Conservation (phyloP, 164 flowering plant genomes). For the Dillenia suffruticosa region DNA sequence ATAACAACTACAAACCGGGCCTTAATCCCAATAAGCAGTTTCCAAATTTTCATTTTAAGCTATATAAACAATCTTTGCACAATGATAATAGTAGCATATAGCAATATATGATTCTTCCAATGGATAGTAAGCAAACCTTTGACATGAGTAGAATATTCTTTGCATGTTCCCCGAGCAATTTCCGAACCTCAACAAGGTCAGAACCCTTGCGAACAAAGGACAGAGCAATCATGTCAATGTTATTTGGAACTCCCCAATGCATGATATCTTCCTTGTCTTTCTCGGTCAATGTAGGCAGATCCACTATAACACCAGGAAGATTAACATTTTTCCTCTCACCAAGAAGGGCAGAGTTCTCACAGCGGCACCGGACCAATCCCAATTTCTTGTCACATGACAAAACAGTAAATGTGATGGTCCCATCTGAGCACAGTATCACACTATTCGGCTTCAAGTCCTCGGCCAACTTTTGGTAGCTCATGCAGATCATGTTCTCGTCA, state of each 20-base stretch:
- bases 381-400: conserved; percentile 50
- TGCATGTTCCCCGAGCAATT: conserved; percentile 55
- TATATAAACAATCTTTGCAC: no score
- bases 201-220: conserved; percentile 30
- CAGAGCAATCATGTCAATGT: no score
- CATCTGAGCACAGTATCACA: conserved; percentile 75
- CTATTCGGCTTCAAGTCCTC: conserved; percentile 60
- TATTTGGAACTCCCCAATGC: conserved; percentile 5
- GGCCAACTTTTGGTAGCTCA: conserved; percentile 85
- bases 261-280: conserved; percentile 78
- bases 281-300: conserved; percentile 84
- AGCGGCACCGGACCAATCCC: conserved; percentile 69
- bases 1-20: no score
- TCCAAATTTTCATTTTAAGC: no score
- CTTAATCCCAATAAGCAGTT: no score
- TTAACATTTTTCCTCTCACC: conserved; percentile 92
- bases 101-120: no score
- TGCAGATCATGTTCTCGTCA: conserved; percentile 62
- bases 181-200: conserved; percentile 53
- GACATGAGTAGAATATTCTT: conserved; percentile 63
- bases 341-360: conserved; percentile 81
- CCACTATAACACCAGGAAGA: conserved; percentile 86
- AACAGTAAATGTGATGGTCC: conserved; percentile 67
- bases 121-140: conserved; percentile 32
- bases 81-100: no score